Evolutionary conservation across 805 yeast species (phyloP), one percentile per base, ranked within the genome.

Genomic region (Dipodascus geniculatus): DNA sequence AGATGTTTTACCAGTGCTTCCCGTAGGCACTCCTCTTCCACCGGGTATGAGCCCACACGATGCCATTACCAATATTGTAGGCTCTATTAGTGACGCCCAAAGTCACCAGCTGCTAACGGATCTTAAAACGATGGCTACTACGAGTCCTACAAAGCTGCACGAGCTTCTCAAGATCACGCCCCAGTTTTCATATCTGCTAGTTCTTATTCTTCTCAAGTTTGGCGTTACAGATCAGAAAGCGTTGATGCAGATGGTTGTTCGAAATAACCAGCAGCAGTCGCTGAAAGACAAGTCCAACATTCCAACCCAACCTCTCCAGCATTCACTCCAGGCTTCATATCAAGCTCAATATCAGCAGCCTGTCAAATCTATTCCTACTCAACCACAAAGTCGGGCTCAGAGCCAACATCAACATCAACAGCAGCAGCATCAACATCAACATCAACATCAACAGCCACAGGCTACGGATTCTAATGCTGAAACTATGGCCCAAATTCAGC

Each of bases 171-270:
- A 74, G 23, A 79, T 79, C 57, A 81, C 82, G 55, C 97, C 97
- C 0, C 97, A 91, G 65, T 71, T 91, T 49, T 71, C 87, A 1
- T 88, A 82, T 65, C 93, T 96, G 0, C 71, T 87, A 24, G 91
- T 89, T 1, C 96, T 90, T 63, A 73, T 82, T 1, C 68, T 87
- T 56, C 63, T 83, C 57, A 69, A 66, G 56, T 65, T 69, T 48
- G 72, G 68, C 24, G 59, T 62, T 35, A 68, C 65, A 3, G 68
- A 63, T 23, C 67, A 71, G 11, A 57, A 58, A 3, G 58, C 58
- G 3, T 55, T 65, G 4, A 52, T 67, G 3, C 56, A 56, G 2
- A 55, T 65, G 16, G 58, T 65, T 2, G 54, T 51, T 11, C 53
- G 47, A 24, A 42, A 56, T n/a, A 53, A 38, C n/a, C 53, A 53